Evolutionary conservation across 2,329 filamentous ascomycete genomes (phyloP), one percentile per base, ranked within the genome.

Genomic region (Nemania sp.): DNA sequence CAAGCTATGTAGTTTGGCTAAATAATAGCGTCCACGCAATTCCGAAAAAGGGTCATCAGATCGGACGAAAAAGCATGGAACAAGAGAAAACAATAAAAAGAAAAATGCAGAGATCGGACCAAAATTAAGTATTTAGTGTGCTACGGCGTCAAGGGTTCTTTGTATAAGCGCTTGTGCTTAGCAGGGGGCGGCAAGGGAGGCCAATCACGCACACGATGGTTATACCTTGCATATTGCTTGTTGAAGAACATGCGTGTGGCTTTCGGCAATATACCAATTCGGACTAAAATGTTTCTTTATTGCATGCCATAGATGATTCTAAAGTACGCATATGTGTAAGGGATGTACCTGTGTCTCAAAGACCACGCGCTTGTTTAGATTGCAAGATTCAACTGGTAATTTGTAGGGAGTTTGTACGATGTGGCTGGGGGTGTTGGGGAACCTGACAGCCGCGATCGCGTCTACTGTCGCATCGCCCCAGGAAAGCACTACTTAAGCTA

Each of bases 81-180:
- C n/a, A n/a, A n/a, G n/a, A 30, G 5, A 17, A 24, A 30, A 36
- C 14, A 22, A 34, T 22, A 36, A 52, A 41, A 48, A 41, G 47
- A 33, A 36, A 34, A 52, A 23, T 11, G 31, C 28, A 39, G 40
- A 6, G 31, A n/a, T 30, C 2, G n/a, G n/a, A n/a, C n/a, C n/a
- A n/a, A n/a, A n/a, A n/a, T n/a, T n/a, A n/a, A n/a, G n/a, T n/a
- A n/a, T n/a, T n/a, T n/a, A n/a, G n/a, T n/a, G n/a, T n/a, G 45
- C 44, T 52, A 43, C 49, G 41, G 39, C 55, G 52, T 41, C 47
- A 45, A 45, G 44, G 43, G 24, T 30, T 9, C 42, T 37, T 33
- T 33, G 41, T 39, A 40, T 37, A 49, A 53, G 58, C 58, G 56
- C 56, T 57, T 50, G 51, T 44, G 45, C 48, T 33, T 24, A 33